A percentile compares a stretch with the other conserved stretches of the same genome.
These are phyloP conservation scores for Trichoderma guizhouense DNA, from an alignment of 2,329 filamentous ascomycete species.

Conservation along the genomic window DNA sequence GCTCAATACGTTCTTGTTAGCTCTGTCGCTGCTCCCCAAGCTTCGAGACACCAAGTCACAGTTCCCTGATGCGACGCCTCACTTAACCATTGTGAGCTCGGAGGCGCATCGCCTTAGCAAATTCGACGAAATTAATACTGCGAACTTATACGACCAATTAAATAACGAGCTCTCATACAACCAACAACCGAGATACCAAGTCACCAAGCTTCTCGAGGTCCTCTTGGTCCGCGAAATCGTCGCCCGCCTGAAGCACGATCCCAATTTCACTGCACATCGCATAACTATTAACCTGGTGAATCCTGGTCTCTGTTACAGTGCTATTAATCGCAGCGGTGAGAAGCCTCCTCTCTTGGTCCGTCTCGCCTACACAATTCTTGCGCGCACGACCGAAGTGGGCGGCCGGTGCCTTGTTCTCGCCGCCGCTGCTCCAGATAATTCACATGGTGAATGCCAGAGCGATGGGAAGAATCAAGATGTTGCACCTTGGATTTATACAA, in stretches of 20 bases:
- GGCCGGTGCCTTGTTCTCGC: neutral
- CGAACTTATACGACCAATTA: neutral
- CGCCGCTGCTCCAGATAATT: neutral
- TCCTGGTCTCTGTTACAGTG: neutral
- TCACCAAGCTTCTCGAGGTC: neutral
- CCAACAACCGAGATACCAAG: neutral
- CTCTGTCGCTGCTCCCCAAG: neutral
- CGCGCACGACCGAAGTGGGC: neutral
- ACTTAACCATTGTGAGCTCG: neutral
- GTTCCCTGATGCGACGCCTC: neutral
- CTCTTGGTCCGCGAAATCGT: neutral
- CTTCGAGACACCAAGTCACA: neutral
- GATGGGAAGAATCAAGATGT: neutral
- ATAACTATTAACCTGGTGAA: neutral
- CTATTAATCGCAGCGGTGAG: neutral
- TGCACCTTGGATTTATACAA: neutral
- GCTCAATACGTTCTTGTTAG: neutral
- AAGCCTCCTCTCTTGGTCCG: neutral
- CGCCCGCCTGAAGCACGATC: neutral
- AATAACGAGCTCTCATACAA: neutral
- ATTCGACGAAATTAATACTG: neutral
- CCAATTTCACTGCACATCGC: rapidly evolving
- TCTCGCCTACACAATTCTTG: neutral
- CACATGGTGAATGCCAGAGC: neutral
- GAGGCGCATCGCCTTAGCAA: neutral